Percentiles rank a stretch among this genome's conserved stretches.
Evolutionary conservation across 2,329 filamentous ascomycete genomes (phyloP).

Genomic region (Fusarium nisikadoi): DNA sequence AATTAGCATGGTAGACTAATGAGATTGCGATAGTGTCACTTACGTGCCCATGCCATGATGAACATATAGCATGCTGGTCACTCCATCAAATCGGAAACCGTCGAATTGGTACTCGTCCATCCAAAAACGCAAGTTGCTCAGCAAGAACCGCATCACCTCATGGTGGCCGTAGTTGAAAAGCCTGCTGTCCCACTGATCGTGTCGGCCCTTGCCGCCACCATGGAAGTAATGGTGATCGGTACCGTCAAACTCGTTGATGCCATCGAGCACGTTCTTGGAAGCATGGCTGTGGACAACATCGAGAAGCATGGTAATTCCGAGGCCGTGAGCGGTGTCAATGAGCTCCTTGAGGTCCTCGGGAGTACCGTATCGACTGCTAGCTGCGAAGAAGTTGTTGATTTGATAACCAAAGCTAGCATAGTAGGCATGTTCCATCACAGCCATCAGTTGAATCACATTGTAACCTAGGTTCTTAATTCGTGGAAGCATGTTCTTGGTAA

Average conservation of each 20-base stretch:
- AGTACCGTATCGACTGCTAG: slow-evolving; percentile 91
- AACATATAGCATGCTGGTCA: slow-evolving; percentile 96
- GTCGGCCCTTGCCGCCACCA: slow-evolving; percentile 81
- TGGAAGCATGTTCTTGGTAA: slow-evolving; percentile 90
- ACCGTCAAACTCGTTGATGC: slow-evolving; percentile 94
- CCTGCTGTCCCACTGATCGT: slow-evolving; percentile 95
- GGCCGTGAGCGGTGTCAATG: slow-evolving; percentile 90
- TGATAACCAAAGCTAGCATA: slow-evolving; percentile 99
- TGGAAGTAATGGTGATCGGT: slow-evolving; percentile 98
- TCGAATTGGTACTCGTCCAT: slow-evolving; percentile 99
- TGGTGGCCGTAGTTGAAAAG: slow-evolving; percentile 97
- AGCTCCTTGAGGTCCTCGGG: slow-evolving; percentile 97
- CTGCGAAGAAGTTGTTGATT: slow-evolving; percentile 98
- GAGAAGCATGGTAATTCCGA: slow-evolving; percentile 90
- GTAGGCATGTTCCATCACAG: slow-evolving; percentile 99
- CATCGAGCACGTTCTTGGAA: slow-evolving; percentile 96
- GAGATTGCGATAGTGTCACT: slow-evolving; percentile 51
- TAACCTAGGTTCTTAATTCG: slow-evolving; percentile 92
- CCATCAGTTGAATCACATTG: slow-evolving; percentile 98
- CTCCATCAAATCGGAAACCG: slow-evolving; percentile 96
- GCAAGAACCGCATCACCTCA: slow-evolving; percentile 92
- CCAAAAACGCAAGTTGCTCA: slow-evolving; percentile 97
- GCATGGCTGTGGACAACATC: slow-evolving; percentile 98
- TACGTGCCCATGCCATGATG: slow-evolving; percentile 98
- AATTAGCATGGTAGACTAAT: slow-evolving; percentile 8